Conservation (phyloP, 768 basidiomycete genomes). For the Sporobolomyces roseus region DNA sequence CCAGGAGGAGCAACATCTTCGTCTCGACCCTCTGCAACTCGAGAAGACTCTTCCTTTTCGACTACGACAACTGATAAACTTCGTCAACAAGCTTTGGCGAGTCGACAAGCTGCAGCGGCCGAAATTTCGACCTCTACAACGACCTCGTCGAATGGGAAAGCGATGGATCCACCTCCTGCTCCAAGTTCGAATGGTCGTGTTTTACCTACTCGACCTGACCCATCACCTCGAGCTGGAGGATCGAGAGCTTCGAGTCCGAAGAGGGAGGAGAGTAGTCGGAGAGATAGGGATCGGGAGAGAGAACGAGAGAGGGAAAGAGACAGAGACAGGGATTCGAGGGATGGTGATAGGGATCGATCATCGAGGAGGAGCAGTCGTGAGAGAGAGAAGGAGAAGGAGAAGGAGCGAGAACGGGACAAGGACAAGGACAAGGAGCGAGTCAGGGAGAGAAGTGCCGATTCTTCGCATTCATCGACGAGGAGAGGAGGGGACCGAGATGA, state of each 20-base stretch:
- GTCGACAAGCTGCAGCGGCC: neutral
- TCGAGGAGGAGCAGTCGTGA: slow-evolving; percentile 46
- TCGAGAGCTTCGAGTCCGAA: slow-evolving; percentile 9
- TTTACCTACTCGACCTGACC: neutral
- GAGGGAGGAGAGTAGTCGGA: neutral
- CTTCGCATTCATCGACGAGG: slow-evolving; percentile 5
- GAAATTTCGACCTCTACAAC: neutral
- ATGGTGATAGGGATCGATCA: slow-evolving; percentile 49
- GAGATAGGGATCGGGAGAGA: slow-evolving; percentile 1
- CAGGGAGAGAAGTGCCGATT: slow-evolving; percentile 12
- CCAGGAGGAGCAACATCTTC: slow-evolving; percentile 6
- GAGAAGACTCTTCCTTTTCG: slow-evolving; percentile 3
- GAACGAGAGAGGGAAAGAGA: slow-evolving; percentile 41
- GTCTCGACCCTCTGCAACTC: neutral
- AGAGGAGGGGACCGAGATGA: slow-evolving; percentile 8
- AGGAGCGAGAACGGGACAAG: slow-evolving; percentile 56
- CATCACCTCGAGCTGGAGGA: neutral
- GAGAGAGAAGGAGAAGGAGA: slow-evolving; percentile 56
- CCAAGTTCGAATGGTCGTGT: neutral
- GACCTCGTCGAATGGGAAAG: slow-evolving; percentile 15
- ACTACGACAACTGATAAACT: slow-evolving; percentile 21
- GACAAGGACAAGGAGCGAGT: slow-evolving; percentile 20
- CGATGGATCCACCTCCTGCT: slow-evolving; percentile 35
- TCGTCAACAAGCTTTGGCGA: slow-evolving; percentile 26
- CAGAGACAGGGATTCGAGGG: slow-evolving; percentile 47